phyloP scores from a whole-genome alignment of 1,139 yeast genomes.

The Meyerozyma sp. region DNA sequence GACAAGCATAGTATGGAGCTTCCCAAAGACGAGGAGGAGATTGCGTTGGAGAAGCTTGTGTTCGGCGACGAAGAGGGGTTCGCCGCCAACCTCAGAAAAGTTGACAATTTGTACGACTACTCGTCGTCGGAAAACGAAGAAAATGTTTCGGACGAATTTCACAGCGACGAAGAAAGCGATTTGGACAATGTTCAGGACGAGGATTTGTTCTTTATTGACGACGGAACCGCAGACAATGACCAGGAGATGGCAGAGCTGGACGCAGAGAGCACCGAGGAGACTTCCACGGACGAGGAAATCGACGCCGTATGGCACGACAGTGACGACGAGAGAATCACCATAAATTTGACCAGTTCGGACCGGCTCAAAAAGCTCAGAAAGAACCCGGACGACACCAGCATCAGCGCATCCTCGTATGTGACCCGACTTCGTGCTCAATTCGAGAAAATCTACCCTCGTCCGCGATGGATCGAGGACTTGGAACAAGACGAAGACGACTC shows the following conservation, averaged over 20 bases:
- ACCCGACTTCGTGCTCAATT: conserved; percentile 76
- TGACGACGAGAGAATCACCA: conserved; percentile 72
- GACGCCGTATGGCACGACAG: conserved; percentile 83
- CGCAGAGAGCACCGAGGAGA: conserved; percentile 23
- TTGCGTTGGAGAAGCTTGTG: conserved; percentile 72
- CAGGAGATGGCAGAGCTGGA: conserved; percentile 28
- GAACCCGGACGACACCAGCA: conserved; percentile 50
- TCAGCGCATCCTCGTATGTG: conserved; percentile 66
- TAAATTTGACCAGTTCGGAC: conserved; percentile 58
- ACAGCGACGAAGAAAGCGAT: conserved; percentile 23
- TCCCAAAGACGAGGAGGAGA: conserved; percentile 80
- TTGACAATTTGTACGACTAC: conserved; percentile 51
- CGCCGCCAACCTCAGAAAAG: conserved; percentile 55
- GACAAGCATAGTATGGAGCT: not conserved
- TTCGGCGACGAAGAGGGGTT: conserved; percentile 88
- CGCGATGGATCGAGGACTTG: conserved; percentile 69
- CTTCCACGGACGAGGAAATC: conserved; percentile 23
- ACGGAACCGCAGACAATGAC: conserved; percentile 31
- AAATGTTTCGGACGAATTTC: conserved; percentile 18
- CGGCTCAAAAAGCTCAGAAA: conserved; percentile 69
- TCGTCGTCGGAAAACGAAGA: conserved; percentile 41
- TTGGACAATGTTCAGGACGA: conserved; percentile 47
- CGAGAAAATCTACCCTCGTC: conserved; percentile 82
- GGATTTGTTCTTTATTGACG: conserved; percentile 62
- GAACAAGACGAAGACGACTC: conserved; percentile 22